Evolutionary conservation across 345 rosid species (phyloP), one percentile per base, ranked within the genome.

Genomic region (Eutrema yunnanense): DNA sequence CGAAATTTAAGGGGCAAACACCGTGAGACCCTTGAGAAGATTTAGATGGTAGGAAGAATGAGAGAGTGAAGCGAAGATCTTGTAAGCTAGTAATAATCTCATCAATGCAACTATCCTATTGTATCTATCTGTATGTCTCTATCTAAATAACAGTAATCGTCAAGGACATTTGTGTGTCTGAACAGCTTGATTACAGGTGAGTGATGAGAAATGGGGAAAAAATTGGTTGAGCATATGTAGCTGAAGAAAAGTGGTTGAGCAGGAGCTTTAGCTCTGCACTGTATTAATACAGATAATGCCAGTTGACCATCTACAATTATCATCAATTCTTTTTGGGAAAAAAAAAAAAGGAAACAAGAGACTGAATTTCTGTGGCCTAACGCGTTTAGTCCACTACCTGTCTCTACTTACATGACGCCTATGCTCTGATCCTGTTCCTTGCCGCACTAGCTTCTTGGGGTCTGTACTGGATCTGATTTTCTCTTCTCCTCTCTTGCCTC

Each of bases 231-330:
- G 59, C 32, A 38, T 14, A 49, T 12, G 27, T 22, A 71, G 34
- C 40, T 16, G 27, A 30, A 55, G n/a, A 72, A 44, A 59, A 56
- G 29, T 65, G 58, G 67, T 40, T 66, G 78, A 47, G 73, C 67
- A 67, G 29, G 78, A 61, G 70, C 69, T 44, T 75, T 26, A 60
- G 73, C 79, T 52, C 74, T 62, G 69, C 58, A 27, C 38, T 46
- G 44, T 75, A 16, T 75, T 44, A 60, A 51, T 67, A 62, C 70
- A 62, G 27, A 75, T 16, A 36, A 19, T 54, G 59, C 59, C 59
- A 52, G 58, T 52, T 66, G 65, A 48, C 73, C 73, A 66, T 68
- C 58, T 62, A 75, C 74, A 62, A 62, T 55, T 47, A 61, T 68
- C 34, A 54, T 67, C 68, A 74, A 59, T 42, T 51, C 65, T 36